phyloP scores from a whole-genome alignment of 441 rosid species.

The Isatis lusitanica region DNA sequence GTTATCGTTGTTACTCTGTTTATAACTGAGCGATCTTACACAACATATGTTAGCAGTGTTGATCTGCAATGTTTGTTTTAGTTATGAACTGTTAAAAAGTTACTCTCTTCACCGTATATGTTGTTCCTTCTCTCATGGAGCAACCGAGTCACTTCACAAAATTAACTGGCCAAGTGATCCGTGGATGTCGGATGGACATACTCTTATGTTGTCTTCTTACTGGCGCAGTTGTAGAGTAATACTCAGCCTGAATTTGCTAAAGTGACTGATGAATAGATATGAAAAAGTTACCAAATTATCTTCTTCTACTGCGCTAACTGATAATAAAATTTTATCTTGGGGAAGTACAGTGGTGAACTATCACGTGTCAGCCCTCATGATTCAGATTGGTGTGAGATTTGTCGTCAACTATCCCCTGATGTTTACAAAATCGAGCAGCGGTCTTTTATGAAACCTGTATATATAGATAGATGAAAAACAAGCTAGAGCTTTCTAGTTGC shows the following conservation, averaged over 20 bases:
- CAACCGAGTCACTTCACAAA: slow-evolving; percentile 79
- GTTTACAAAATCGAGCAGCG: no score
- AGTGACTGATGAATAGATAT: slow-evolving; percentile 45
- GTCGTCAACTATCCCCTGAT: no score
- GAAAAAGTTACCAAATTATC: not conserved
- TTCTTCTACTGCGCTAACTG: slow-evolving; percentile 20
- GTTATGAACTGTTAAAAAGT: not conserved
- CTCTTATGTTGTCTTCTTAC: slow-evolving; percentile 68
- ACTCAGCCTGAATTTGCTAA: slow-evolving; percentile 63
- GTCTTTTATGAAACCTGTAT: no score
- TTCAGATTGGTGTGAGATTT: slow-evolving; percentile 34
- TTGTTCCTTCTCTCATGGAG: slow-evolving; percentile 37
- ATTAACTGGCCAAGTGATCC: slow-evolving; percentile 81
- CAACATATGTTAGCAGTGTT: not conserved
- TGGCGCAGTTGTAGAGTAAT: slow-evolving; percentile 78
- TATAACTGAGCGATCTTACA: not conserved
- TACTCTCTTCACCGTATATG: not conserved
- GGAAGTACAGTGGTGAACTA: slow-evolving; percentile 62
- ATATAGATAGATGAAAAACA: no score
- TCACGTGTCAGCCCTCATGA: slow-evolving; percentile 66
- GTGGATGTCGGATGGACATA: slow-evolving; percentile 91
- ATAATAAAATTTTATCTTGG: slow-evolving; percentile 10
- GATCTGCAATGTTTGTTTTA: not conserved
- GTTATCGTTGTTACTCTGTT: not conserved
- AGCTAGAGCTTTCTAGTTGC: no score